Percentiles rank a stretch among this genome's conserved stretches.
phyloP scores from a whole-genome alignment of 345 rosid genomes.

The Aegle marmelos region DNA sequence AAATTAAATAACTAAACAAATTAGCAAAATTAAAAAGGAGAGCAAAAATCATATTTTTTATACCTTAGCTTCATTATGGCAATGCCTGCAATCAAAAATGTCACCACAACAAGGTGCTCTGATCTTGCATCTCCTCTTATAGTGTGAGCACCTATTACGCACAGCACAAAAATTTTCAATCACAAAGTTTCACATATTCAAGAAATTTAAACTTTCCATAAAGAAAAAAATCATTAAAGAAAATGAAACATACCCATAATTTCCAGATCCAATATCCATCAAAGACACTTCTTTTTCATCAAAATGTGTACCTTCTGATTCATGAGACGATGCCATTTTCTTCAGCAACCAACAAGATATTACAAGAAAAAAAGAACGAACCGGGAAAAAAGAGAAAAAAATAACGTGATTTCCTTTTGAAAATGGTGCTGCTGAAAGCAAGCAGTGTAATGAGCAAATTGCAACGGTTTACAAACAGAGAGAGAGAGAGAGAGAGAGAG shows the following conservation, averaged over 20 bases:
- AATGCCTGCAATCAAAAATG: slow-evolving; percentile 82
- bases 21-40: not conserved
- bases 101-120: slow-evolving; percentile 86
- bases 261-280: slow-evolving; percentile 51
- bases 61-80: slow-evolving; percentile 90
- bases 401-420: not conserved
- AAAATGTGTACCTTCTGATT: slow-evolving; percentile 5
- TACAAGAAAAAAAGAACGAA: not conserved
- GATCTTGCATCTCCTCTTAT: slow-evolving; percentile 78
- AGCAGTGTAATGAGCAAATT: not conserved
- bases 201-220: not conserved
- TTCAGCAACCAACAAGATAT: not conserved
- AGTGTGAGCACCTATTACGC: slow-evolving; percentile 66
- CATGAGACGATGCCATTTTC: slow-evolving; percentile 11
- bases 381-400: not conserved
- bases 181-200: not conserved
- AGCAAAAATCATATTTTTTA: not conserved
- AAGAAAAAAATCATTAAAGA: not conserved
- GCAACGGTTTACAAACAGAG: not conserved
- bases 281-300: slow-evolving; percentile 12
- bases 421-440: not conserved
- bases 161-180: not conserved
- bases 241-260: slow-evolving; percentile 52
- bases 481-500: not conserved
- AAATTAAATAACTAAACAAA: not conserved